These are phyloP conservation scores for Lepidium sativum DNA, from an alignment of 345 rosid species.

Conservation along the genomic window DNA sequence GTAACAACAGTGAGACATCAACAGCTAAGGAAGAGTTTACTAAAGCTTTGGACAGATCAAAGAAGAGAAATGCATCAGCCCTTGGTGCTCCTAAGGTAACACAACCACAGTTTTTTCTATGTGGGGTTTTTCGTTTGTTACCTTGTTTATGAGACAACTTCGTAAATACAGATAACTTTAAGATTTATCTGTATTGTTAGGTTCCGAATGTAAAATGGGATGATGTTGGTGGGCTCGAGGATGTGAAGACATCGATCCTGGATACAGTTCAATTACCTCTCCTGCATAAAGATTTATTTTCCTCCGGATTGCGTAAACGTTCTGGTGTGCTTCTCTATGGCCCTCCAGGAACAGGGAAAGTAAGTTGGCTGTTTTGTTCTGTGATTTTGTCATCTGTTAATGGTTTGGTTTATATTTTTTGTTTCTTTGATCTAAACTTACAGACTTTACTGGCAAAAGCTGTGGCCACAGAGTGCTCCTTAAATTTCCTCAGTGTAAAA, in stretches of 20 bases:
- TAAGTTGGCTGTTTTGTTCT: slow-evolving; percentile 33
- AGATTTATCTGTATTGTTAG: slow-evolving; percentile 26
- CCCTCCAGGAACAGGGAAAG: slow-evolving; percentile 99
- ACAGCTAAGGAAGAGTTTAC: slow-evolving; percentile 44
- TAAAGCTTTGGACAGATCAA: slow-evolving; percentile 77
- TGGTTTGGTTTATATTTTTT: background rate
- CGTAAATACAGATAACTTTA: background rate
- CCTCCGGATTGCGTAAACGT: slow-evolving; percentile 91
- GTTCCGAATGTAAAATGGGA: slow-evolving; percentile 97
- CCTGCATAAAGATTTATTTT: slow-evolving; percentile 88
- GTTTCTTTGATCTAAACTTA: slow-evolving; percentile 18
- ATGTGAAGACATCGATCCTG: slow-evolving; percentile 83
- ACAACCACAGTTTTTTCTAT: background rate
- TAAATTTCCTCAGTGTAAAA: slow-evolving; percentile 91
- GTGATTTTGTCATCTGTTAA: background rate
- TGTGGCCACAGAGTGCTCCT: slow-evolving; percentile 96
- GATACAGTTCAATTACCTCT: slow-evolving; percentile 98
- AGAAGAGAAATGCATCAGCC: slow-evolving; percentile 90
- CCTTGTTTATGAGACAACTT: background rate
- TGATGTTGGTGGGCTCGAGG: slow-evolving; percentile 97
- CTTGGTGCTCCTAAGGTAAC: slow-evolving; percentile 93
- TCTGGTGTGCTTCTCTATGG: slow-evolving; percentile 98
- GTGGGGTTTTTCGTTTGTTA: background rate
- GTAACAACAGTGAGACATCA: slow-evolving; percentile 21
- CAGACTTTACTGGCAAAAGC: slow-evolving; percentile 97